Base-by-base conservation (phyloP, 2,329 filamentous ascomycete genomes). In the Fusarium sp. region DNA sequence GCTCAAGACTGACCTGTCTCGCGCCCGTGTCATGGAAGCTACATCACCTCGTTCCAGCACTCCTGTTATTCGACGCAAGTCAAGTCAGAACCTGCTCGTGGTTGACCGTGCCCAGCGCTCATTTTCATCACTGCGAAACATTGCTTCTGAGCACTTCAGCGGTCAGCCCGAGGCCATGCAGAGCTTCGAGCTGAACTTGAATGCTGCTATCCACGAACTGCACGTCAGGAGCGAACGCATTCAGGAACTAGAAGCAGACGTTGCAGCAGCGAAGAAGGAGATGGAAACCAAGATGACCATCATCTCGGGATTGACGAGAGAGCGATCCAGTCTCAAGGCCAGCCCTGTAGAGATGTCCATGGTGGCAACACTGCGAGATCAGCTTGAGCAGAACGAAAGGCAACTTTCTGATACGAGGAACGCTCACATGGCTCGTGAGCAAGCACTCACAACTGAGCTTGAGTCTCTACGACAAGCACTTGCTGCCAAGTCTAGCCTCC, bases 211-310 rank as follows among this genome's bases (percentile, higher is more conserved):
- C 91, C 94, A 96, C 77, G 96, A 99, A 80, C 87, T 99, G 38
- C 93, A 97, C 73, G 88, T 88, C 15, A 91, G 95, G 46, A 95
- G 95, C 43, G 95, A 98, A 81, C 91, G 95, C 33, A 95, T 98
- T 60, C 94, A 97, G 79, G 92, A 95, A 77, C 87, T 99, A 19
- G 96, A 99, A 82, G 91, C 91, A 10, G 96, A 97, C 75, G 89
- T 98, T 64, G 86, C 91, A 32, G 91, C 90, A 8, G 90, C 95
- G 28, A 96, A 94, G 85, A 97, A 95, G 85, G 96, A 99, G 82
- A 97, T 98, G 92, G 96, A 99, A 80, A 92, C 90, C 71, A 99
- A 99, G 88, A 95, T 96, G 86, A 94, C 94, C 35, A 95, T 99
- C 79, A 98, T 99, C 76, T 94, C 94, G 35, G 96, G 96, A 11